phyloP scores from a whole-genome alignment of 1,284 basidiomycete genomes.

The Trichosporon ovoides region DNA sequence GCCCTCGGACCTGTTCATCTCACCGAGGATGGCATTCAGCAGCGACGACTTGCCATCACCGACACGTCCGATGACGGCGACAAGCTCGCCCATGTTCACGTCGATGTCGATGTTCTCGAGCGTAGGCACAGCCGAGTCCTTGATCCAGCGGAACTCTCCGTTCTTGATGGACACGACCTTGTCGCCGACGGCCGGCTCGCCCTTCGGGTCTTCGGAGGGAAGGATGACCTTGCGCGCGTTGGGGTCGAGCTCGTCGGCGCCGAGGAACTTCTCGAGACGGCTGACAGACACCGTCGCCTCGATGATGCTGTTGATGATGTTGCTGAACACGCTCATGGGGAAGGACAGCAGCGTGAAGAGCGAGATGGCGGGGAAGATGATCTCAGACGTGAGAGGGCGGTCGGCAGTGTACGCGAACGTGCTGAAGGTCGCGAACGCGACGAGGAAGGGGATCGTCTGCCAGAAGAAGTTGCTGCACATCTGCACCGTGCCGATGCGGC shows the following conservation, averaged over 20 bases:
- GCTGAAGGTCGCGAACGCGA: slow-evolving; percentile 80
- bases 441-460: slow-evolving; percentile 55
- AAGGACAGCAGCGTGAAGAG: slow-evolving; percentile 87
- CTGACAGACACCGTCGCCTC: slow-evolving; percentile 73
- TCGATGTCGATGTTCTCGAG: slow-evolving; percentile 71
- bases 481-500: slow-evolving; percentile 69
- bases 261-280: slow-evolving; percentile 72
- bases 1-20: slow-evolving; percentile 76
- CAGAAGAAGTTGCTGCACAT: slow-evolving; percentile 33
- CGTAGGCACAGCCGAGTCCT: slow-evolving; percentile 55
- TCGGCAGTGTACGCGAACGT: slow-evolving; percentile 66
- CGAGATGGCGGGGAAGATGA: slow-evolving; percentile 91
- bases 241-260: slow-evolving; percentile 70
- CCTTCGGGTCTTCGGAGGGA: slow-evolving; percentile 49
- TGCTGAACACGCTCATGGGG: slow-evolving; percentile 66
- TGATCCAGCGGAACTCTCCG: slow-evolving; percentile 75
- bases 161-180: slow-evolving; percentile 65
- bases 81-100: slow-evolving; percentile 77
- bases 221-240: slow-evolving; percentile 59
- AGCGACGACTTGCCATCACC: slow-evolving; percentile 75
- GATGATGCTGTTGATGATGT: slow-evolving; percentile 49
- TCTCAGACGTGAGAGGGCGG: slow-evolving; percentile 74
- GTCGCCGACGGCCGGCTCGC: slow-evolving; percentile 57
- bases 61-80: slow-evolving; percentile 81
- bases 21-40: slow-evolving; percentile 58